These are phyloP conservation scores for Salvia miltiorrhiza DNA, from an alignment of 257 asterid genomes.

Conservation along the genomic window DNA sequence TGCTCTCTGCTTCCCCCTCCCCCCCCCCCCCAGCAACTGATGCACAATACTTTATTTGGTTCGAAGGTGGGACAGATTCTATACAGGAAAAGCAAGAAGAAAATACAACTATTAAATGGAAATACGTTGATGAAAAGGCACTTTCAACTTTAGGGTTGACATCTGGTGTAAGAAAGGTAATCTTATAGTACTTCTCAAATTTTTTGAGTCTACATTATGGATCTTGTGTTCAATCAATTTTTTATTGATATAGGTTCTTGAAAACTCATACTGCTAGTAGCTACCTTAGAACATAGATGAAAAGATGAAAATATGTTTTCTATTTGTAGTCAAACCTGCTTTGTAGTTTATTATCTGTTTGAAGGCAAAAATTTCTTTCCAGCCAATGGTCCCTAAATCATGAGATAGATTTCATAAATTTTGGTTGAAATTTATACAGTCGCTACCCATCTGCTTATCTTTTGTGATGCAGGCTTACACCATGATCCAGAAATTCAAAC, in stretches of 20 bases:
- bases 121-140: constrained; percentile 57
- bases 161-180: constrained; percentile 96
- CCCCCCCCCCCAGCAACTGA: constrained; percentile 3
- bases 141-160: constrained; percentile 85
- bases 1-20: constrained; percentile 8
- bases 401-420: background rate
- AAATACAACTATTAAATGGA: constrained; percentile 45
- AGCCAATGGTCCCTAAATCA: background rate
- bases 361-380: background rate
- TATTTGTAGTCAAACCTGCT: background rate
- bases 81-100: constrained; percentile 33
- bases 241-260: constrained; percentile 1
- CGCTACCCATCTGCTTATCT: constrained; percentile 6
- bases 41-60: constrained; percentile 22
- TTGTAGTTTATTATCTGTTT: background rate
- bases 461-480: constrained; percentile 60
- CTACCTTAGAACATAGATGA: background rate
- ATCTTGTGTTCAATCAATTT: background rate
- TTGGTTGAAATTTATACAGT: background rate
- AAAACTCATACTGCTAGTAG: background rate
- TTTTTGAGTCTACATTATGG: background rate
- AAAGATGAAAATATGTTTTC: background rate
- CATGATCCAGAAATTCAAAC: constrained; percentile 77
- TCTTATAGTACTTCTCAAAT: background rate
- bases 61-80: constrained; percentile 45